These are phyloP conservation scores for Phyllosticta capitalensis DNA, from an alignment of 2,329 filamentous ascomycete genomes.

Conservation along the genomic window DNA sequence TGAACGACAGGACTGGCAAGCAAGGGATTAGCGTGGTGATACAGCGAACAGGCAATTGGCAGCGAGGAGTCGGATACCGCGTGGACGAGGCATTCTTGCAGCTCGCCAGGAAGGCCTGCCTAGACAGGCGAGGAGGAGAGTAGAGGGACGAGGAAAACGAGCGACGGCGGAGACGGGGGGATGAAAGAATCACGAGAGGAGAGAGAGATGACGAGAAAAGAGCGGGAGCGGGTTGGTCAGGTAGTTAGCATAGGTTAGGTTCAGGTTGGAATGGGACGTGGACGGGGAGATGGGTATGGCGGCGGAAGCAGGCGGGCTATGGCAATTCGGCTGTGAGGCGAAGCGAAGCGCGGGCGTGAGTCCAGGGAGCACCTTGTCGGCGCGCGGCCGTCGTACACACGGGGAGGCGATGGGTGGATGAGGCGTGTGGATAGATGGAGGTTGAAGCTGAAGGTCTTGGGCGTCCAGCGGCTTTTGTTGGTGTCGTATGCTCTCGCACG, in stretches of 20 bases:
- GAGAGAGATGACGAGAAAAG: background rate
- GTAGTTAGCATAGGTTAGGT: no score
- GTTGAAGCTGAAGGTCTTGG: background rate
- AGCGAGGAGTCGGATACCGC: slow-evolving; percentile 10
- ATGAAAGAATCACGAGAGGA: background rate
- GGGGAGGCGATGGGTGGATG: background rate
- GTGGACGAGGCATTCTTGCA: slow-evolving; percentile 25
- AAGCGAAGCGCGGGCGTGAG: background rate
- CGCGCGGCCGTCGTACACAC: background rate
- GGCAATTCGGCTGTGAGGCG: background rate
- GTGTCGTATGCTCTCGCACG: background rate
- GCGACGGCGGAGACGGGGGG: background rate
- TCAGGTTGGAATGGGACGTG: background rate
- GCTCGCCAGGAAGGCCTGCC: background rate
- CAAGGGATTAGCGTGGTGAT: slow-evolving; percentile 12
- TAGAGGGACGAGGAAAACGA: background rate
- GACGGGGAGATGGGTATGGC: background rate
- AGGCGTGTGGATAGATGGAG: background rate
- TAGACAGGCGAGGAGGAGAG: background rate
- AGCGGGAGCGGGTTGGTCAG: background rate
- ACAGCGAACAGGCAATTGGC: background rate
- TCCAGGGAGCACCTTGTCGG: background rate
- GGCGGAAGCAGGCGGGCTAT: background rate
- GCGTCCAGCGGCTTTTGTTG: background rate
- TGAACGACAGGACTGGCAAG: slow-evolving; percentile 69